Conservation (phyloP, 345 rosid species). For the Dipteronia dyeriana region DNA sequence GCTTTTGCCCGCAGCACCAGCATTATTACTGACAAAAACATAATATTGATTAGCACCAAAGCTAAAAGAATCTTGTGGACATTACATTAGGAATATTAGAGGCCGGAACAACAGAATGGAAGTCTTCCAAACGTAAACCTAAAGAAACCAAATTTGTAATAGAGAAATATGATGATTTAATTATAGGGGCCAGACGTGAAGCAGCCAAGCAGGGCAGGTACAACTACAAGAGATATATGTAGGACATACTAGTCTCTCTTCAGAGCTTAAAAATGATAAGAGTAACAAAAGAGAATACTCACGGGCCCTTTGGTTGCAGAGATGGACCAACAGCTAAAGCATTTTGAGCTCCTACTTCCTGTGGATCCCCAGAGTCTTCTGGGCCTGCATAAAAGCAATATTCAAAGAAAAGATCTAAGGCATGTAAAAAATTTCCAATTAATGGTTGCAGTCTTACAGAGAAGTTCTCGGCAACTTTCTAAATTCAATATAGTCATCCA, state of each 20-base stretch:
- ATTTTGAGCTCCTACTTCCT: slow-evolving; percentile 55
- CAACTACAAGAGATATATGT: not conserved
- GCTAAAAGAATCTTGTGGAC: not conserved
- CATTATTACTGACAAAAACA: slow-evolving; percentile 48
- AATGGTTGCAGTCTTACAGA: not conserved
- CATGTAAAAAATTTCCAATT: not conserved
- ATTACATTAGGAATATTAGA: not conserved
- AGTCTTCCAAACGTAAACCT: not conserved
- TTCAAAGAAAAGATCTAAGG: not conserved
- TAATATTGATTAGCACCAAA: slow-evolving; percentile 19
- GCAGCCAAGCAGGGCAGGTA: not conserved
- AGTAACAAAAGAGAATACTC: slow-evolving; percentile 35
- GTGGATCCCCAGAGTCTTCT: slow-evolving; percentile 54
- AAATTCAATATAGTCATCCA: not conserved
- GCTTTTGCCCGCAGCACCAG: slow-evolving; percentile 62
- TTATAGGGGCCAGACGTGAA: not conserved
- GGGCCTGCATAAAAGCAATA: slow-evolving; percentile 51
- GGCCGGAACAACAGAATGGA: not conserved
- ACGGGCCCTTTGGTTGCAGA: slow-evolving; percentile 61
- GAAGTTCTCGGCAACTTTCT: not conserved
- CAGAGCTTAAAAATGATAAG: not conserved
- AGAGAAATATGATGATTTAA: not conserved
- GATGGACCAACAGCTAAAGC: slow-evolving; percentile 86
- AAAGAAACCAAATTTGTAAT: not conserved
- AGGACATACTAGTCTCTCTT: not conserved